Base-by-base conservation (phyloP, 225 moss, liverwort and hornwort species). In the Takakia lepidozioides region DNA sequence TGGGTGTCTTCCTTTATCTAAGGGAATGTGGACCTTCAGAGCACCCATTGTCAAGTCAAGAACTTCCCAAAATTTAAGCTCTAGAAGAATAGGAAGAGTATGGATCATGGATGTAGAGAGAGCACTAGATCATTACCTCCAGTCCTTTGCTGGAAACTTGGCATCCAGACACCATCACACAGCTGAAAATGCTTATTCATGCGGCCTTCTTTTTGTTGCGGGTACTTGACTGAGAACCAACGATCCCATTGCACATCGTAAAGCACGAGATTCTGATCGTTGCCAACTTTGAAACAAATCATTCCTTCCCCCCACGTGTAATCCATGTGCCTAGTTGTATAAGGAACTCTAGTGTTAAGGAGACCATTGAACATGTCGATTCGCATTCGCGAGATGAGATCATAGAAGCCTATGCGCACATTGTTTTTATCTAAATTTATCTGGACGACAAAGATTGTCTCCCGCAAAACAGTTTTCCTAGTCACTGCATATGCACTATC, bases 51-150 rank as follows among this genome's bases (percentile, higher is more conserved):
- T n/a, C n/a, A n/a, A n/a, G n/a, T n/a, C n/a, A n/a, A n/a, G n/a
- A n/a, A n/a, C n/a, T n/a, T n/a, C n/a, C n/a, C n/a, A n/a, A n/a
- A n/a, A n/a, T n/a, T n/a, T n/a, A n/a, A n/a, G n/a, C n/a, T n/a
- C n/a, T n/a, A n/a, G n/a, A n/a, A n/a, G n/a, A n/a, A n/a, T n/a
- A n/a, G n/a, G n/a, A n/a, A n/a, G n/a, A n/a, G n/a, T n/a, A n/a
- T n/a, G n/a, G n/a, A n/a, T n/a, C n/a, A n/a, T n/a, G 59, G 51
- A 46, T 64, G 55, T 3, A 55, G 7, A 4, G 34, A 29, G n/a
- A 64, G 55, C 45, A 60, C 17, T 4, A 71, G 41, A 26, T 71
- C 56, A 10, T 60, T 71, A 38, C 60, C 65, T 46, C 70, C 60
- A 24, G 45, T 64, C 2, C 15, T 32, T 35, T 64, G 64, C 11